Evolutionary conservation across 2,329 filamentous ascomycete species (phyloP).

Genomic region (Aspergillus puulaauensis): DNA sequence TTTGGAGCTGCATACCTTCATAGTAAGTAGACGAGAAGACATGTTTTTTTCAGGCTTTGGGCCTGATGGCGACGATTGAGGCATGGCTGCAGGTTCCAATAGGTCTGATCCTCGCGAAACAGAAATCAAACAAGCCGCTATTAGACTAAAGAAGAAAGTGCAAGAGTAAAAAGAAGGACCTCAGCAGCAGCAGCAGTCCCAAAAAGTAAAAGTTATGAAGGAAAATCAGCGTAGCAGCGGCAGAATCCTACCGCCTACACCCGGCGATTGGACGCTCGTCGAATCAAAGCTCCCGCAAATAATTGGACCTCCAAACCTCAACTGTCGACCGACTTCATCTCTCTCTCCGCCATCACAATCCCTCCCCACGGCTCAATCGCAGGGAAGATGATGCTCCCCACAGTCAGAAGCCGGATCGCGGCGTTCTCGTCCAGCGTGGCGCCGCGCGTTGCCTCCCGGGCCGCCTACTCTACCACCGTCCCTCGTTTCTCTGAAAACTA

Average conservation of each 20-base stretch:
- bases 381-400: slow-evolving; percentile 33
- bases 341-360: slow-evolving; percentile 19
- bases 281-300: slow-evolving; percentile 24
- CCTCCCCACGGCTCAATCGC: slow-evolving; percentile 13
- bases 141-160: background rate
- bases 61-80: slow-evolving; percentile 45
- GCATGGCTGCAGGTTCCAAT: slow-evolving; percentile 26
- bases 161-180: background rate
- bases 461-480: slow-evolving; percentile 45
- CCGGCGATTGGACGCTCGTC: slow-evolving; percentile 24
- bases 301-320: slow-evolving; percentile 27
- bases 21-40: slow-evolving; percentile 84
- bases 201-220: background rate
- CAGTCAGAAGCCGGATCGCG: slow-evolving; percentile 47
- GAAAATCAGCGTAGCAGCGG: slow-evolving; percentile 16
- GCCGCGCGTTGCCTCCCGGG: slow-evolving; percentile 32
- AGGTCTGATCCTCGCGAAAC: background rate
- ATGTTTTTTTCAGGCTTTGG: slow-evolving; percentile 66
- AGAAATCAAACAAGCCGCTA: background rate
- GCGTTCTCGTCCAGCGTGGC: slow-evolving; percentile 42
- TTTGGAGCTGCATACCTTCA: slow-evolving; percentile 61
- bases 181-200: background rate
- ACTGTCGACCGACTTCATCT: slow-evolving; percentile 23
- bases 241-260: slow-evolving; percentile 20
- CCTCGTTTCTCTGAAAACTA: slow-evolving; percentile 42